Base-by-base conservation (phyloP, 768 basidiomycete species). In the Russula lepida region DNA sequence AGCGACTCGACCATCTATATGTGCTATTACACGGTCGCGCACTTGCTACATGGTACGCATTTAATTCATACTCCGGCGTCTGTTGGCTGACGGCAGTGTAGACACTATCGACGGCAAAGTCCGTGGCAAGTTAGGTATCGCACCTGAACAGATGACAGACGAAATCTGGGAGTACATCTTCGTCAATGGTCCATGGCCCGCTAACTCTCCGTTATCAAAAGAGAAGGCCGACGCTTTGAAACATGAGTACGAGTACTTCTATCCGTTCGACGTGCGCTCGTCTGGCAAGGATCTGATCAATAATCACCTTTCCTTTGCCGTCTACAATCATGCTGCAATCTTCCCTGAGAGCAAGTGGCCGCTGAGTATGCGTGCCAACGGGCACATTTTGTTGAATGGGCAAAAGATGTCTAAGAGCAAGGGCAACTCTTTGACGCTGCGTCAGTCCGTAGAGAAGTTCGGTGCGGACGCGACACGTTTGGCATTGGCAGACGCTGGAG, bases 401-500 rank as follows among this genome's bases (percentile, higher is more conserved):
- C 88, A 94, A 79, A 99, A 98, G 79, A 99, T 99, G 97, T 87
- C 85, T 43, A 99, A 98, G 81, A 90, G 88, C 72, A 94, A 88
- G 48, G 97, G 97, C 12, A 99, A 99, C 74, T 91, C 87, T 59
- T 77, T 98, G 78, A 99, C 95, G 0, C 76, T 98, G 72, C 76
- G 83, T 57, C 89, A 99, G 70, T 83, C 89, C 1, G 84, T 95
- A 61, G 80, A 85, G 73, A 98, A 98, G 79, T 98, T 95, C 69
- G 97, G 97, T 60, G 94, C 97, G 37, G 97, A 98, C 71, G 92
- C 95, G 33, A 95, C 89, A 69, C 80, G 97, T 58, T 74, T 99
- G 76, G 81, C 85, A 21, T 79, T 99, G 73, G 97, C 97, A 27
- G 95, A 98, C 76, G 93, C 94, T 28, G 97, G 97, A 15, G 97